phyloP scores from a whole-genome alignment of 768 basidiomycete genomes.

The Lyophyllum decastes region DNA sequence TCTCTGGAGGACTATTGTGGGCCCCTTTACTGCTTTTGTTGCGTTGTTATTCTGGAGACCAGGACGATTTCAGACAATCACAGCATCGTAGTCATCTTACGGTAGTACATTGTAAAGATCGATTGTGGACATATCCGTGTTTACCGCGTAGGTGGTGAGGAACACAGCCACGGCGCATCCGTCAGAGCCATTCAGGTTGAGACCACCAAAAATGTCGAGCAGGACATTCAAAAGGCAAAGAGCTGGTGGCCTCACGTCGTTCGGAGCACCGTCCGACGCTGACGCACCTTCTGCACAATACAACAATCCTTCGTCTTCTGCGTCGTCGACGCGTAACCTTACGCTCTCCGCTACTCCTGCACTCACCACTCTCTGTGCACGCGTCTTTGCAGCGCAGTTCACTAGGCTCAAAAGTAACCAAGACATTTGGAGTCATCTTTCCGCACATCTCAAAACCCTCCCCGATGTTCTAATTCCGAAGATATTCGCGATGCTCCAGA shows the following conservation, averaged over 20 bases:
- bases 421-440: slow-evolving; percentile 39
- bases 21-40: slow-evolving; percentile 34
- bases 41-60: slow-evolving; percentile 10
- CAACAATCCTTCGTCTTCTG: slow-evolving; percentile 49
- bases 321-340: slow-evolving; percentile 46
- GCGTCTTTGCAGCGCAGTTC: slow-evolving; percentile 50
- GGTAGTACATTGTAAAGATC: too few species aligned
- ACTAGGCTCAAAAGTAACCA: slow-evolving; percentile 38
- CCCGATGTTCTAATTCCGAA: slow-evolving; percentile 54
- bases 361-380: slow-evolving; percentile 50
- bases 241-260: slow-evolving; percentile 16
- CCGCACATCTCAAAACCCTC: slow-evolving; percentile 41
- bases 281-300: slow-evolving; percentile 36
- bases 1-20: slow-evolving; percentile 45
- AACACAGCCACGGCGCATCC: too few species aligned
- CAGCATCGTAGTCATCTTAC: background rate
- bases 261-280: slow-evolving; percentile 48
- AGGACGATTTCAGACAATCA: background rate
- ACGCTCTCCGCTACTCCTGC: slow-evolving; percentile 37
- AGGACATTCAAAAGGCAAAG: slow-evolving; percentile 14
- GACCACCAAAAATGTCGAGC: slow-evolving; percentile 9
- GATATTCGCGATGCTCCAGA: slow-evolving; percentile 52
- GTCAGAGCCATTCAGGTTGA: background rate
- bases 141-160: too few species aligned
- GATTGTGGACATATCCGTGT: too few species aligned